Evolutionary conservation across 768 basidiomycete genomes (phyloP), one percentile per base, ranked within the genome.

Genomic region (Rhizopogon vesiculosus): DNA sequence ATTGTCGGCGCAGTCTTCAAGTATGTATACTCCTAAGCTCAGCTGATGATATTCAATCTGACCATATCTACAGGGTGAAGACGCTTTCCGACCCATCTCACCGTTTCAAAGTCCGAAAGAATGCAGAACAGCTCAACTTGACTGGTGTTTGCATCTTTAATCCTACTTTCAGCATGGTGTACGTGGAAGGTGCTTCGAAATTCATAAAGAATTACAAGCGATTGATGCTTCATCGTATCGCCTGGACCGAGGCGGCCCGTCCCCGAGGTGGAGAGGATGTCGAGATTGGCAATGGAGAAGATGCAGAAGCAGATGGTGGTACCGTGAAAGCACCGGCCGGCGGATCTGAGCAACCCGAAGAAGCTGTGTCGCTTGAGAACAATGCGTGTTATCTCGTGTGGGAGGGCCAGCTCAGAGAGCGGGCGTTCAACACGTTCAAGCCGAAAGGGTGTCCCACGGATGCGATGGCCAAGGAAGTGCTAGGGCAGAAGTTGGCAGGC

Each of bases 71-170:
- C 66, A 93, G 93, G 74, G 79, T 99, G 61, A 88, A 89, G 67
- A 87, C 82, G 54, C 83, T 99, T 45, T 80, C 85, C n/a, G 94
- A 98, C 67, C 93, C 89, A 1, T 79, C 91, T 10, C 97, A 99
- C 63, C 87, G 91, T 57, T 98, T 93, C 79, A 99, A 98, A 76
- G 91, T 98, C 51, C 86, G 91, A 56, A 94, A 91, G 78, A 98
- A 98, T 64, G 97, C 97, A 1, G 91, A 96, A 65, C 93, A 97
- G 67, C 78, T 88, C 68, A 85, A 83, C 57, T 77, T 98, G 13
- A 87, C 91, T 0, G 97, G 97, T 9, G 74, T 95, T 38, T 93
- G 91, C 65, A 87, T 97, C 65, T 93, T 93, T 81, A 85, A 95
- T 66, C 89, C 93, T 0, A 73, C 80, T 31, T 98, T 98, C 77